Percentiles rank a stretch among this genome's conserved stretches.
Conservation (phyloP, 2,329 filamentous ascomycete species). For the Lachnellula willkommii region DNA sequence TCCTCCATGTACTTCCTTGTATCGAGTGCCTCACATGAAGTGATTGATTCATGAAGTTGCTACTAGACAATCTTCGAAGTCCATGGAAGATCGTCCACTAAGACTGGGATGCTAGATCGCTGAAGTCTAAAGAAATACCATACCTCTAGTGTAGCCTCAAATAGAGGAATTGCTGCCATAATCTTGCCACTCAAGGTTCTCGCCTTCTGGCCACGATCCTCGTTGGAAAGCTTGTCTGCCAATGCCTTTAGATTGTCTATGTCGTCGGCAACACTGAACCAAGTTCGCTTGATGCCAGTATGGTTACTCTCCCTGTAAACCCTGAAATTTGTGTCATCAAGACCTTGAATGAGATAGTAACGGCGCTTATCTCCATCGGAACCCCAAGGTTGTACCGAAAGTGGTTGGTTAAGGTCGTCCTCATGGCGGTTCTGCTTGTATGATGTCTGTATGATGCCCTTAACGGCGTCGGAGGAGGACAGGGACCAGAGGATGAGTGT, state of each 20-base stretch:
- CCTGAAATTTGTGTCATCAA: slow-evolving; percentile 89
- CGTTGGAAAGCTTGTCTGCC: slow-evolving; percentile 67
- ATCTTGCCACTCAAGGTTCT: slow-evolving; percentile 75
- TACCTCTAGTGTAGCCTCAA: slow-evolving; percentile 90
- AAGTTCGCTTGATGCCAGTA: slow-evolving; percentile 67
- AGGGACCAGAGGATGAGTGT: slow-evolving; percentile 85
- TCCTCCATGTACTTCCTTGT: too few relatives aligned
- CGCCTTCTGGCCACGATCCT: slow-evolving; percentile 77
- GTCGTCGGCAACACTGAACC: slow-evolving; percentile 87
- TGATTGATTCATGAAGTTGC: neutral
- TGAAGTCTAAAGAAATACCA: slow-evolving; percentile 23
- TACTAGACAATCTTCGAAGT: neutral
- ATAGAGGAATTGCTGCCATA: slow-evolving; percentile 72
- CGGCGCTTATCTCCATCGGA: slow-evolving; percentile 83
- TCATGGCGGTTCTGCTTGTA: slow-evolving; percentile 85
- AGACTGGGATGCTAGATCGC: neutral
- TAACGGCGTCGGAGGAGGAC: slow-evolving; percentile 78
- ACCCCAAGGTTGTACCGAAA: slow-evolving; percentile 88
- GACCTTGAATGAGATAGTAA: slow-evolving; percentile 90
- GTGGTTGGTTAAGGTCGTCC: slow-evolving; percentile 72
- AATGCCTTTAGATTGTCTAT: slow-evolving; percentile 80
- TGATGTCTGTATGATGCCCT: slow-evolving; percentile 73
- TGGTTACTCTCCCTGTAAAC: slow-evolving; percentile 92
- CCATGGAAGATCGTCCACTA: neutral
- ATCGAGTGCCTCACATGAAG: too few relatives aligned